Conservation (phyloP, 2,329 filamentous ascomycete species). For the Didymella glomerata region DNA sequence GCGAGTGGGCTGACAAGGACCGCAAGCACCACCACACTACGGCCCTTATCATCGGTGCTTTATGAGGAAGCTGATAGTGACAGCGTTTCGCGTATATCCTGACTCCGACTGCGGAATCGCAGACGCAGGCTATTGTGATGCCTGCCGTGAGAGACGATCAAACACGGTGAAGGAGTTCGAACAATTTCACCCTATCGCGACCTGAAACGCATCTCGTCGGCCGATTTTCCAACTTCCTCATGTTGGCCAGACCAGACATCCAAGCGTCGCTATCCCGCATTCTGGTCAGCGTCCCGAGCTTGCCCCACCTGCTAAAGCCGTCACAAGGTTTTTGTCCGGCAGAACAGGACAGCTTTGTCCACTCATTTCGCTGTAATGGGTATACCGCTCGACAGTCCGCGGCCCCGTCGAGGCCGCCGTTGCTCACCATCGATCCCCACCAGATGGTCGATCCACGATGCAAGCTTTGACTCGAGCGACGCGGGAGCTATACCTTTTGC, state of each 20-base stretch:
- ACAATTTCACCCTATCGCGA: slow-evolving; percentile 18
- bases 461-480: slow-evolving; percentile 19
- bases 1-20: slow-evolving; percentile 26
- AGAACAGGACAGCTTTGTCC: slow-evolving; percentile 34
- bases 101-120: neutral
- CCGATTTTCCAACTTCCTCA: slow-evolving; percentile 22
- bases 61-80: slow-evolving; percentile 4
- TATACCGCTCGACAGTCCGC: slow-evolving; percentile 33
- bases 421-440: slow-evolving; percentile 35
- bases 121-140: neutral
- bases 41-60: slow-evolving; percentile 21
- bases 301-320: slow-evolving; percentile 37
- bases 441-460: slow-evolving; percentile 37
- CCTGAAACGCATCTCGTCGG: slow-evolving; percentile 31
- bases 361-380: slow-evolving; percentile 24
- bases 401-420: slow-evolving; percentile 17
- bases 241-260: slow-evolving; percentile 32
- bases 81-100: neutral
- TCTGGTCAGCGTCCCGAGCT: slow-evolving; percentile 26
- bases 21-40: slow-evolving; percentile 15
- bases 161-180: slow-evolving; percentile 13
- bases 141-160: slow-evolving; percentile 12
- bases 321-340: slow-evolving; percentile 36
- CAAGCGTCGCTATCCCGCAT: slow-evolving; percentile 31
- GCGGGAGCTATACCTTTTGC: slow-evolving; percentile 28